Evolutionary conservation across 495 filamentous ascomycete genomes (phyloP).

Genomic region (Penicillium chermesinum): DNA sequence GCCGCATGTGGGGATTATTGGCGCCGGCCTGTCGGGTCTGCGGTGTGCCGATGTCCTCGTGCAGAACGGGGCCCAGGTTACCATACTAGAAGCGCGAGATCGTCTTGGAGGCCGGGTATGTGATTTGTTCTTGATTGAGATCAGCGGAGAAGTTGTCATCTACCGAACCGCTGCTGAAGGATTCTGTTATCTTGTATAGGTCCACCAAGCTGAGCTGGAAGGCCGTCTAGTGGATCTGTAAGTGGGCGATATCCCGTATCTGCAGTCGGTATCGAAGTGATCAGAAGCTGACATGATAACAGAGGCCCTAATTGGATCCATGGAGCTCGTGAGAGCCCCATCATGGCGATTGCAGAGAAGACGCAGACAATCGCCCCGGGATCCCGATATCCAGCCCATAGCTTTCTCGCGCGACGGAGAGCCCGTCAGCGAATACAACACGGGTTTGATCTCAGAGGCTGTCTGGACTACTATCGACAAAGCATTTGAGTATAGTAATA

Average conservation of each 20-base stretch:
- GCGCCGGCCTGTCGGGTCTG: conserved; percentile 83
- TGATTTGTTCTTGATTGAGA: conserved; percentile 1
- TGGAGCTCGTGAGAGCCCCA: conserved; percentile 79
- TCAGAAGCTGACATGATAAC: conserved; percentile 5
- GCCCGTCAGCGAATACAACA: conserved; percentile 46
- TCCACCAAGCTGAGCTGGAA: conserved; percentile 34
- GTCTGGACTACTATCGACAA: conserved; percentile 77
- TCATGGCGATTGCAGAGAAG: conserved; percentile 67
- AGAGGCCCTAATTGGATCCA: conserved; percentile 97
- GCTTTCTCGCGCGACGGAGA: conserved; percentile 62
- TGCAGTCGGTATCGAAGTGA: background rate
- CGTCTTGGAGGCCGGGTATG: conserved; percentile 77
- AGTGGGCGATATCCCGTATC: conserved; percentile 5
- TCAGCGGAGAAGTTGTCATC: no score
- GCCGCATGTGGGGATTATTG: conserved; percentile 68
- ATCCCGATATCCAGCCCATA: conserved; percentile 48
- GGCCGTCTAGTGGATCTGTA: conserved; percentile 46
- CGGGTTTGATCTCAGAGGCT: conserved; percentile 50
- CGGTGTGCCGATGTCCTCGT: conserved; percentile 79
- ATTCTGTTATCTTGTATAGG: conserved; percentile 24
- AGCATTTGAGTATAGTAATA: conserved; percentile 76
- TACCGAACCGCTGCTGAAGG: no score
- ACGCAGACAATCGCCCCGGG: conserved; percentile 57
- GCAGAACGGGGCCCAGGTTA: conserved; percentile 73
- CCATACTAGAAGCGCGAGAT: conserved; percentile 79